Base-by-base conservation (phyloP, 495 filamentous ascomycete genomes). In the Thermothielavioides terrestris region DNA sequence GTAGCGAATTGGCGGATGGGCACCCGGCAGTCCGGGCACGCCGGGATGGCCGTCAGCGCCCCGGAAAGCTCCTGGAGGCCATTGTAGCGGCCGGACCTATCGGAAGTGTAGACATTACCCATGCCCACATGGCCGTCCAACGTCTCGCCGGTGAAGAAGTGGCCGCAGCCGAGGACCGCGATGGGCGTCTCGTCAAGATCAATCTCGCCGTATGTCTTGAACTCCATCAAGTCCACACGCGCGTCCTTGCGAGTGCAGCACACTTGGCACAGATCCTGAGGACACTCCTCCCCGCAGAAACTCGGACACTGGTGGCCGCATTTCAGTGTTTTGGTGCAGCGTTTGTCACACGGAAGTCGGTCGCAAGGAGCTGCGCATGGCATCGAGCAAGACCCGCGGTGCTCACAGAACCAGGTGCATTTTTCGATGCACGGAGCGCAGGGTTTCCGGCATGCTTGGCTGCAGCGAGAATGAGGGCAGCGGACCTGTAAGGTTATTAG, bases 321-420 rank as follows among this genome's bases (percentile, higher is more conserved):
- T 0, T 17, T 20, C 1, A 91, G 65, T 1, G 42, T 20, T 28
- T 73, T 66, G 1, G 68, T 58, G 47, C 87, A 92, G 4, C 87
- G 73, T 37, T 71, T 53, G 0, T 77, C 80, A 53, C 86, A 90
- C 10, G 84, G 86, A 1, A 84, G 60, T 47, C 78, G 72, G 46
- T 83, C 68, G 61, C 85, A 90, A 0, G 85, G 85, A 0, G 77
- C 84, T 0, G 81, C 79, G 49, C 86, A 90, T n/a, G 84, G 83
- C 72, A 87, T 73, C 4, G 69, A 63, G 53, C 83, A 84, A 20
- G 56, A 49, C 10, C 64, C 65, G 57, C 82, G 79, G 14, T 70
- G 62, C 54, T 78, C 81, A n/a, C 63, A 62, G 41, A 72, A 81
- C 15, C 71, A 62, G 47, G 78, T 81, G 45, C 67, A 60, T 10